Conservation (phyloP, 139 green algal genomes). For the Diplosphaera chodatii region DNA sequence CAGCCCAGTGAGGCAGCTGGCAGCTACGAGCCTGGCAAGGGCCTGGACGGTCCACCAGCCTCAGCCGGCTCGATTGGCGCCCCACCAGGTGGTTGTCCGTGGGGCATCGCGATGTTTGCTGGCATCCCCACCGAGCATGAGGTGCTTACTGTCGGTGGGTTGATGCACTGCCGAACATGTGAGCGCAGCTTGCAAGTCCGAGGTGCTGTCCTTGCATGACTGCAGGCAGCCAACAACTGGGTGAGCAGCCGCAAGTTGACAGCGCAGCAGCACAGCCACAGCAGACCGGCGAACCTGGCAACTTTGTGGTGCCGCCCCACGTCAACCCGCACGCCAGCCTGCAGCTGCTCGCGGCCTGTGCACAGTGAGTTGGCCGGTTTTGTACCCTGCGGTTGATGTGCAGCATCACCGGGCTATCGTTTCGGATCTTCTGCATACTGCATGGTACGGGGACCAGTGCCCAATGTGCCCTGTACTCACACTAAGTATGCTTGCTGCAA, state of each 20-base stretch:
- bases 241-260: constrained; percentile 9
- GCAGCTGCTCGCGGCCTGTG: constrained; percentile 29
- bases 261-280: constrained; percentile 18
- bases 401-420: too few relatives aligned
- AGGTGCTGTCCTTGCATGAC: too few relatives aligned
- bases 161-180: too few relatives aligned
- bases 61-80: constrained; percentile 15
- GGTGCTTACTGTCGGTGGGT: too few relatives aligned
- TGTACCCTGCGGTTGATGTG: too few relatives aligned
- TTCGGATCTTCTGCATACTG: too few relatives aligned
- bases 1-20: not conserved
- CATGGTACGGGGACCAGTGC: too few relatives aligned
- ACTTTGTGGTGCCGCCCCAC: constrained; percentile 7
- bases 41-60: constrained; percentile 1
- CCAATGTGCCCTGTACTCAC: not conserved
- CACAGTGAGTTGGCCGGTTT: constrained; percentile 1
- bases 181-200: too few relatives aligned
- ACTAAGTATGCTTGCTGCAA: too few relatives aligned
- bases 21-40: not conserved
- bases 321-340: constrained; percentile 7
- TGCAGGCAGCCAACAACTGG: constrained; percentile 7
- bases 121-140: too few relatives aligned
- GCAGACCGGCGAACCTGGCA: not conserved
- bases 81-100: too few relatives aligned
- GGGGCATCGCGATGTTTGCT: too few relatives aligned